Evolutionary conservation across 73 alveolate genomes (phyloP).

Genomic region (Stentor coeruleus): DNA sequence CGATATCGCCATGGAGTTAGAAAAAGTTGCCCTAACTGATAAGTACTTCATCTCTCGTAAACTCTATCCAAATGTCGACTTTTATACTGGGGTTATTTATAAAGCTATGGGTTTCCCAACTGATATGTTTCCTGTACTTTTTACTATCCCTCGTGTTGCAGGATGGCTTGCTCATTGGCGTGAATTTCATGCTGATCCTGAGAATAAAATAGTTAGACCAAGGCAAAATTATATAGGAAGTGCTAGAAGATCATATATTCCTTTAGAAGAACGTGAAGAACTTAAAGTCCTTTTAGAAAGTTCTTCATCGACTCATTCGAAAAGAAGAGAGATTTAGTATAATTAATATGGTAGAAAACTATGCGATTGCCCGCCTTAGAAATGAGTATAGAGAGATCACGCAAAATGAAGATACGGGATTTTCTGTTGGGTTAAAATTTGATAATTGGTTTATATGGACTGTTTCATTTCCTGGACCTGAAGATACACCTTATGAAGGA

Average conservation of each 20-base stretch:
- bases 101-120: constrained; percentile 88
- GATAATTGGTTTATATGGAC: constrained; percentile 51
- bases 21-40: constrained; percentile 79
- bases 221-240: constrained; percentile 73
- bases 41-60: constrained; percentile 81
- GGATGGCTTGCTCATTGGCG: constrained; percentile 96
- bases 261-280: constrained; percentile 51
- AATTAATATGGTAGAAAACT: too few relatives aligned
- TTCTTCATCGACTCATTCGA: too few relatives aligned
- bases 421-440: too few relatives aligned
- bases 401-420: too few relatives aligned
- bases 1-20: constrained; percentile 78
- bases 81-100: constrained; percentile 76
- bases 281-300: too few relatives aligned
- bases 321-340: too few relatives aligned
- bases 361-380: too few relatives aligned
- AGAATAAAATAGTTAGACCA: constrained; percentile 73
- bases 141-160: constrained; percentile 86
- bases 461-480: constrained; percentile 85
- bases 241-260: constrained; percentile 37
- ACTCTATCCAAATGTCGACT: constrained; percentile 95
- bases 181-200: constrained; percentile 83
- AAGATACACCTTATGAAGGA: constrained; percentile 89
- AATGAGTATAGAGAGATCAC: too few relatives aligned
- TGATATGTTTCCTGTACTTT: constrained; percentile 92